A percentile compares a stretch with the other conserved stretches of the same genome.
Conservation (phyloP, 352 stramenopile species). For the Phytopythium vexans region DNA sequence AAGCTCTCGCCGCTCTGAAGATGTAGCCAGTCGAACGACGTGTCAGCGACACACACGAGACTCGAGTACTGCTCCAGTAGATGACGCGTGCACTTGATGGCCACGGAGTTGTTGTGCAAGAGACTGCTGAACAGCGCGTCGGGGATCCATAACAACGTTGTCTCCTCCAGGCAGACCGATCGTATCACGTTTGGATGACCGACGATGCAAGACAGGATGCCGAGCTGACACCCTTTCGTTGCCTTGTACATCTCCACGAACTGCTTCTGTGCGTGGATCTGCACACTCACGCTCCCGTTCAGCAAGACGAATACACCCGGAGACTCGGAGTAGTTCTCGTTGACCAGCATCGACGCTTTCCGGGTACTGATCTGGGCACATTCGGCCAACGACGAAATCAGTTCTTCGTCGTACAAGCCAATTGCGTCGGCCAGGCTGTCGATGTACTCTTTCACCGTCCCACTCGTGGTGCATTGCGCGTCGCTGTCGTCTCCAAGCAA, state of each 20-base stretch:
- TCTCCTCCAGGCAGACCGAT: slow-evolving; percentile 46
- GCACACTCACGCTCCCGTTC: slow-evolving; percentile 46
- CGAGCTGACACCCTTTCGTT: slow-evolving; percentile 61
- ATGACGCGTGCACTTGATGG: slow-evolving; percentile 49
- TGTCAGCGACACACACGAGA: slow-evolving; percentile 70
- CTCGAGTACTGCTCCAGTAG: slow-evolving; percentile 71
- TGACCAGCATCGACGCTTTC: slow-evolving; percentile 5
- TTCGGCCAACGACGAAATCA: slow-evolving; percentile 24
- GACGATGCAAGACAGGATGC: slow-evolving; percentile 63
- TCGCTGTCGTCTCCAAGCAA: slow-evolving; percentile 13
- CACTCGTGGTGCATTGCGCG: slow-evolving; percentile 1
- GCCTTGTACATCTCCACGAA: slow-evolving; percentile 50
- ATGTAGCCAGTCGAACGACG: slow-evolving; percentile 82
- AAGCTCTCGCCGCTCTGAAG: slow-evolving; percentile 78
- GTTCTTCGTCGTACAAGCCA: slow-evolving; percentile 36
- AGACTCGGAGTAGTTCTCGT: not conserved
- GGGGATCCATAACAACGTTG: slow-evolving; percentile 50
- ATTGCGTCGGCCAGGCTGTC: slow-evolving; percentile 38
- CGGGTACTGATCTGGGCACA: slow-evolving; percentile 32
- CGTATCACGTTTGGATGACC: slow-evolving; percentile 39
- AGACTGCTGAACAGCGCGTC: slow-evolving; percentile 54
- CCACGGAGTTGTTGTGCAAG: slow-evolving; percentile 48
- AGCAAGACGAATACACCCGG: slow-evolving; percentile 59
- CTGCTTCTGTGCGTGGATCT: slow-evolving; percentile 39
- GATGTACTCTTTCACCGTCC: slow-evolving; percentile 21